Evolutionary conservation across 192 early-diverging fungal genomes (phyloP).

Genomic region (Allomyces macrogynus): DNA sequence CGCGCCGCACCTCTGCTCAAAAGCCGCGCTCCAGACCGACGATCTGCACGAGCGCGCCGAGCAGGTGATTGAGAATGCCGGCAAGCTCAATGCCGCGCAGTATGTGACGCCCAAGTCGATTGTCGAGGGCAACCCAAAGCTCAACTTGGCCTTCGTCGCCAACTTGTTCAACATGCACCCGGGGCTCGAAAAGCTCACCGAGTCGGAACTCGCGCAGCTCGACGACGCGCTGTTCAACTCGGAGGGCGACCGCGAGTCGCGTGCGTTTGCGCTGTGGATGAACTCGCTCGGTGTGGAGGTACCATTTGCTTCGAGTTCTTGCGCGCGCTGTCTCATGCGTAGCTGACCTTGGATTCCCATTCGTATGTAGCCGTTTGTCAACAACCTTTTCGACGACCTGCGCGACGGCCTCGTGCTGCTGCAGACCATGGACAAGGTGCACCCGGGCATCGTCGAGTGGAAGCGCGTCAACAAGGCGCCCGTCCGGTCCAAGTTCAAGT

Average conservation of each 20-base stretch:
- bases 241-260: constrained; percentile 31
- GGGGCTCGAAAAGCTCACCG: constrained; percentile 71
- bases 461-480: constrained; percentile 64
- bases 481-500: constrained; percentile 74
- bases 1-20: constrained; percentile 57
- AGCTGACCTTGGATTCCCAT: too few species aligned
- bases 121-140: constrained; percentile 85
- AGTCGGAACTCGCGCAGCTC: constrained; percentile 78
- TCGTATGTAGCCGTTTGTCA: constrained; percentile 50
- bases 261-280: constrained; percentile 90
- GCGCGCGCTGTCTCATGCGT: too few species aligned
- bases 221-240: constrained; percentile 38
- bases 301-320: too few species aligned
- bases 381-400: constrained; percentile 93
- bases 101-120: constrained; percentile 86
- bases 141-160: constrained; percentile 98
- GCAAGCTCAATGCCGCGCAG: constrained; percentile 79
- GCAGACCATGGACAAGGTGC: constrained; percentile 88
- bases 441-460: constrained; percentile 80
- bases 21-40: constrained; percentile 51
- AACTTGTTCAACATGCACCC: constrained; percentile 96
- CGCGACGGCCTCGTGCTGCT: constrained; percentile 78
- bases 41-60: constrained; percentile 75
- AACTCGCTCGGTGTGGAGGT: constrained; percentile 84
- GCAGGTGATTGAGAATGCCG: constrained; percentile 69